Conservation (phyloP, 352 stramenopile species). For the Phytophthora sansomeana region DNA sequence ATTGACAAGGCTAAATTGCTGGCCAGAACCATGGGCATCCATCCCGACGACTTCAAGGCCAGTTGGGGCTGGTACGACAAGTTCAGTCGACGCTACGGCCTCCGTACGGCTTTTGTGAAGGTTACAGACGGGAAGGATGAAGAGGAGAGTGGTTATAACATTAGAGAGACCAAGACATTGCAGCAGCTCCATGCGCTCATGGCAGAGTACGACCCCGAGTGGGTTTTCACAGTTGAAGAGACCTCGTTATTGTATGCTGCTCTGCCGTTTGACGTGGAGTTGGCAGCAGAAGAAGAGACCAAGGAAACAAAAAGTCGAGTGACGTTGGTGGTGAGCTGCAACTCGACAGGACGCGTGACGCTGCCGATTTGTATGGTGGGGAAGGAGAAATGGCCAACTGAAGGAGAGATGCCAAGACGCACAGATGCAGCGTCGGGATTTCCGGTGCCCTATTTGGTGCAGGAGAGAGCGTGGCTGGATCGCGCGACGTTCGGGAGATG, state of each 20-base stretch:
- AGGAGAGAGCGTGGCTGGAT: slow-evolving; percentile 43
- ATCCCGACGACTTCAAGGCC: slow-evolving; percentile 35
- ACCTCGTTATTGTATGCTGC: slow-evolving; percentile 37
- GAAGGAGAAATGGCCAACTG: slow-evolving; percentile 15
- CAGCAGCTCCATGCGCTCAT: slow-evolving; percentile 33
- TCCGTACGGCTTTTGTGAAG: slow-evolving; percentile 26
- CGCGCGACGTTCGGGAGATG: slow-evolving; percentile 32
- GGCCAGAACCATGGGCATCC: slow-evolving; percentile 27
- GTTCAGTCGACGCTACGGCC: slow-evolving; percentile 41
- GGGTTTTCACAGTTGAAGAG: slow-evolving; percentile 43
- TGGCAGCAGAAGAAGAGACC: not conserved
- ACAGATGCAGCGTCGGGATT: not conserved
- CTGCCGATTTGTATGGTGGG: slow-evolving; percentile 33
- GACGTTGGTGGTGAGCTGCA: slow-evolving; percentile 39
- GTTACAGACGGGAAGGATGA: not conserved
- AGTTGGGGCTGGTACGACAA: slow-evolving; percentile 56
- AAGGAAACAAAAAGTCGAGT: slow-evolving; percentile 5
- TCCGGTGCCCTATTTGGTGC: slow-evolving; percentile 29
- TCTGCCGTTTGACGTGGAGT: slow-evolving; percentile 22
- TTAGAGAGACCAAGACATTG: slow-evolving; percentile 23
- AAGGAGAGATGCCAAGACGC: not conserved
- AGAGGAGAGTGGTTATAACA: not conserved
- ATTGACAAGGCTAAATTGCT: slow-evolving; percentile 43
- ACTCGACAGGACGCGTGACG: slow-evolving; percentile 29
- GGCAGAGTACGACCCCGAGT: slow-evolving; percentile 35